phyloP scores from a whole-genome alignment of 2,329 filamentous ascomycete species.

The Colletotrichum theobromicola region DNA sequence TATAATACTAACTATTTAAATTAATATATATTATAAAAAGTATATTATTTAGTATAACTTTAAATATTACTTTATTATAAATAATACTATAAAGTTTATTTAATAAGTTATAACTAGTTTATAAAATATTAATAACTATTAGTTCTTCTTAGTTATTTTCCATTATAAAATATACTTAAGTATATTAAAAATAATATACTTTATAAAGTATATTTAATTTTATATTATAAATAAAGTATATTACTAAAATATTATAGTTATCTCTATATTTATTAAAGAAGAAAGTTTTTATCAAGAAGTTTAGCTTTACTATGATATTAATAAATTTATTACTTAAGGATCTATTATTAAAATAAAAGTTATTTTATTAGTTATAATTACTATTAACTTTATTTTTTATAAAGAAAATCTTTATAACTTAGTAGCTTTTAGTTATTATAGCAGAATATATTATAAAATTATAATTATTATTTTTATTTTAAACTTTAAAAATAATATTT shows the following conservation, averaged over 20 bases:
- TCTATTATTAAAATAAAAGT: rapidly evolving
- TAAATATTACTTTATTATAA: background rate
- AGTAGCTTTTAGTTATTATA: too few species aligned
- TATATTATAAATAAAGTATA: background rate
- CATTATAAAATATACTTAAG: background rate
- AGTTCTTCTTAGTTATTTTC: background rate
- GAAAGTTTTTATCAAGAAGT: background rate
- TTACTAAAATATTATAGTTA: background rate
- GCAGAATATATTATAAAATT: too few species aligned
- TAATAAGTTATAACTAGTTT: background rate
- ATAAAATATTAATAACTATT: background rate
- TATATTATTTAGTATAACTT: background rate
- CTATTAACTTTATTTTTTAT: too few species aligned
- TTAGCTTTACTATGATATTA: background rate
- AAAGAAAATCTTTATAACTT: too few species aligned
- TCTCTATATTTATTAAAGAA: background rate
- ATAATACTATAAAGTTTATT: background rate
- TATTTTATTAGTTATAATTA: background rate
- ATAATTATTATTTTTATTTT: too few species aligned
- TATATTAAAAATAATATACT: background rate
- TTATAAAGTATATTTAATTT: too few species aligned
- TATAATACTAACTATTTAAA: too few species aligned
- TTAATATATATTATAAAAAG: too few species aligned
- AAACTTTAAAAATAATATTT: too few species aligned
- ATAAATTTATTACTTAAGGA: background rate